Conservation (phyloP, 108 stramenopile species). For the Aurantiochytrium sp. region DNA sequence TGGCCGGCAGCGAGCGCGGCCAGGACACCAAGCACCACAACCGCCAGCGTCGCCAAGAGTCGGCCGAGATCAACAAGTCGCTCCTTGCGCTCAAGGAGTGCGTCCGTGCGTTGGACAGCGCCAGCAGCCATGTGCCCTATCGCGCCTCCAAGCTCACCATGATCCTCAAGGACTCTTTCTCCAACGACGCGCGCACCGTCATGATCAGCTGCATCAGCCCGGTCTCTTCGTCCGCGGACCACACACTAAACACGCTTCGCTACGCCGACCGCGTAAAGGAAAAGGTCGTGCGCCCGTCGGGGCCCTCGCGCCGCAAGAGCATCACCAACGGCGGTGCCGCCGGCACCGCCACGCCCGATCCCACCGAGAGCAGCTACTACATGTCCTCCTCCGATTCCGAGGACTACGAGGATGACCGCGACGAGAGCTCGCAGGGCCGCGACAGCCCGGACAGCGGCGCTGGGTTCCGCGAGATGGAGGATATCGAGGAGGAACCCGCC, state of each 20-base stretch:
- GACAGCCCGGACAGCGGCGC: background rate
- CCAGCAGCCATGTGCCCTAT: conserved; percentile 88
- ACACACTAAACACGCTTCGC: conserved; percentile 93
- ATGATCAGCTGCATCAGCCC: conserved; percentile 98
- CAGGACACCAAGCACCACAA: conserved; percentile 92
- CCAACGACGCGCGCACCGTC: conserved; percentile 77
- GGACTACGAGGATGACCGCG: background rate
- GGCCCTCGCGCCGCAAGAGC: background rate
- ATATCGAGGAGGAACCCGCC: background rate
- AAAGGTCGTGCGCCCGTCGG: conserved; percentile 55
- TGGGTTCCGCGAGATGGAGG: background rate
- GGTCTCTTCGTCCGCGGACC: conserved; percentile 82
- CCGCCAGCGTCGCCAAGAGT: conserved; percentile 82
- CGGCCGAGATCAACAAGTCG: conserved; percentile 93
- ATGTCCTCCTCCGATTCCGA: background rate
- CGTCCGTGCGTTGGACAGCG: conserved; percentile 84
- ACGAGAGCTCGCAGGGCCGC: background rate
- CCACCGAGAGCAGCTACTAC: conserved; percentile 14
- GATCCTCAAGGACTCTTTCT: conserved; percentile 95
- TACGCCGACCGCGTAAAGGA: conserved; percentile 94
- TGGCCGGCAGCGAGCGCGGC: conserved; percentile 93
- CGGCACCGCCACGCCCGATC: background rate
- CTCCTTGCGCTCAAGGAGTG: conserved; percentile 94
- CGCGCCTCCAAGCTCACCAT: conserved; percentile 94
- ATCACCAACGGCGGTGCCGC: background rate